Percentiles rank a stretch among this genome's conserved stretches.
Conservation (phyloP, 768 basidiomycete species). For the Suillus subalutaceus region DNA sequence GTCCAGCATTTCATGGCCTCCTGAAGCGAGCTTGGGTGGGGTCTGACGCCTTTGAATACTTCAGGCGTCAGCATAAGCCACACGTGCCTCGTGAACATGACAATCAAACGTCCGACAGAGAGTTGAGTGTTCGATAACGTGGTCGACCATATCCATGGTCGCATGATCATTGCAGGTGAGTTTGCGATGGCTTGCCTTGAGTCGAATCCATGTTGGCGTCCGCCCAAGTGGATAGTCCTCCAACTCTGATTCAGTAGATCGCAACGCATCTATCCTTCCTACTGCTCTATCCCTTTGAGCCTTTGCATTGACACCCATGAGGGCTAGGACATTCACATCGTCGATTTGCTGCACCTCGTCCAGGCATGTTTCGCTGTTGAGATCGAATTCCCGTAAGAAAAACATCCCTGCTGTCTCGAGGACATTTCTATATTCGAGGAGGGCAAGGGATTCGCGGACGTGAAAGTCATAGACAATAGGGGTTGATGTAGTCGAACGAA, state of each 20-base stretch:
- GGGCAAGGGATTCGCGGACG: conserved; percentile 15
- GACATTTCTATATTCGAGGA: conserved; percentile 10
- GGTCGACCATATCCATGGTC: conserved; percentile 2
- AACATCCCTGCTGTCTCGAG: conserved; percentile 12
- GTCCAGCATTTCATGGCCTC: conserved; percentile 18
- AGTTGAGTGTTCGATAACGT: background rate
- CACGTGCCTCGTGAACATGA: background rate
- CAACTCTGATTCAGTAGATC: too few species aligned
- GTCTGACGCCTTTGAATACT: conserved; percentile 10
- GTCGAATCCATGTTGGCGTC: conserved; percentile 10
- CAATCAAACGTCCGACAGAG: conserved; percentile 1
- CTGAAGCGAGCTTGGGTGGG: background rate
- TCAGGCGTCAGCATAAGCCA: background rate
- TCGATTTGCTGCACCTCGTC: too few species aligned
- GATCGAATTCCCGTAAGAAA: conserved; percentile 8
- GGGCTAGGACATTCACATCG: too few species aligned
- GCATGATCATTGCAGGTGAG: conserved; percentile 11
- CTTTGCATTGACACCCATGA: too few species aligned
- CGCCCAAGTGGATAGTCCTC: background rate
- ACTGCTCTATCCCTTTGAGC: too few species aligned
- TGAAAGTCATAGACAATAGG: conserved; percentile 17
- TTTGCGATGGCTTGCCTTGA: background rate
- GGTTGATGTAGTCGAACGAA: conserved; percentile 10
- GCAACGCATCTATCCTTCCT: too few species aligned
- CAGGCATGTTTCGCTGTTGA: too few species aligned